Evolutionary conservation across 345 rosid genomes (phyloP), one percentile per base, ranked within the genome.

Genomic region (Aquilaria malaccensis): DNA sequence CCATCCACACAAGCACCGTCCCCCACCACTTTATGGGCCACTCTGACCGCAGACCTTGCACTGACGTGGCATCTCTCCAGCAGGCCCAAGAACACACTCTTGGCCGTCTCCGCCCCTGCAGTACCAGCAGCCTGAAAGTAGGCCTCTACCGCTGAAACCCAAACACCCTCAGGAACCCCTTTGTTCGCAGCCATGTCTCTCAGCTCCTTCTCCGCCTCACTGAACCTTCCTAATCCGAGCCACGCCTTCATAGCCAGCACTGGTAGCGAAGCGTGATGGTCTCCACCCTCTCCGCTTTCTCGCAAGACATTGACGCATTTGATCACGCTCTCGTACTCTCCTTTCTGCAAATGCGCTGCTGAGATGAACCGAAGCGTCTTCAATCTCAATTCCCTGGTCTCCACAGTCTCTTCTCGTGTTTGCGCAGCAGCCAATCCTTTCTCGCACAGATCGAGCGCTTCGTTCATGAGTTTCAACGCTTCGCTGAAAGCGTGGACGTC

Each of bases 201-300:
- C 69, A 94, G 81, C 81, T 94, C 99, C 74, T 80, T 81, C 80
- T 88, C 97, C 58, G 99, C 99, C 71, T 90, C 97, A 33, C 58
- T 76, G 67, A 74, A 78, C 73, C 81, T 81, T 33, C 95, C 91
- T 30, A 94, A 72, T 13, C 99, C 97, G 60, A 94, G 70, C 97
- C 91, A 90, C 32, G 96, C 96, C 74, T 94, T 94, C 96, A 94
- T 88, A 30, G 99, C 97, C 76, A 94, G 50, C 57, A 94, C 97
- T n/a, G 99, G 96, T 63, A 94, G 75, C 54, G 91, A 83, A 52
- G 97, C 85, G 56, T 94, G 99, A 43, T 77, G 79, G 60, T 84
- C 95, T 50, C 81, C 88, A 43, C 72, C 82, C 30, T 68, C 83
- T 51, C 72, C 67, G 12, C 73, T 86, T 57, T 84, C 89, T 74